A percentile compares a stretch with the other conserved stretches of the same genome.
Evolutionary conservation across 1,284 basidiomycete genomes (phyloP).

Genomic region (Sphagnurus paluster): DNA sequence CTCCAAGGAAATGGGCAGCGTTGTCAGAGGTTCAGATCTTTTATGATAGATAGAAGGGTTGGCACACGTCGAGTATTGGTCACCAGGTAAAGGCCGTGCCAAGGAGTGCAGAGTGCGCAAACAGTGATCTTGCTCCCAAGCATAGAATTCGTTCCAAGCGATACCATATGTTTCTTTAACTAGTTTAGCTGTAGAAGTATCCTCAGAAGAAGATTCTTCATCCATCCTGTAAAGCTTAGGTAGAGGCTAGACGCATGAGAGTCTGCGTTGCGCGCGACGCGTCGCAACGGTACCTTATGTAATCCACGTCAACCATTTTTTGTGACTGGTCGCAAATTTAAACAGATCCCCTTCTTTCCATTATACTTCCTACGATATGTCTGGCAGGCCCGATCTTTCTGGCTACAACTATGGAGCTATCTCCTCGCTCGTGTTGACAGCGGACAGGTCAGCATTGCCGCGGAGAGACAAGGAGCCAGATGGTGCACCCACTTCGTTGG

Average conservation of each 20-base stretch:
- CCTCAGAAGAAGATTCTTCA: background rate
- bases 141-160: constrained; percentile 20
- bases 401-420: constrained; percentile 91
- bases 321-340: background rate
- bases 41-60: too few species aligned
- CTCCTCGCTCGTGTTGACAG: constrained; percentile 83
- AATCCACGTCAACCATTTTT: constrained; percentile 4
- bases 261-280: too few species aligned
- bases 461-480: constrained; percentile 93
- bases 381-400: constrained; percentile 69
- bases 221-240: background rate
- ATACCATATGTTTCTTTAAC: constrained; percentile 12
- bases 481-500: constrained; percentile 91
- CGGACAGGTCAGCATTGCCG: constrained; percentile 73
- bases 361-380: constrained; percentile 12
- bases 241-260: too few species aligned
- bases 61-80: too few species aligned
- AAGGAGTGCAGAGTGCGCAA: constrained; percentile 15
- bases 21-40: too few species aligned
- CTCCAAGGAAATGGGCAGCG: too few species aligned
- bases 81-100: constrained; percentile 9
- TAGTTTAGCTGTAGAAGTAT: background rate
- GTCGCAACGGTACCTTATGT: constrained; percentile 1
- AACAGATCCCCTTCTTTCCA: constrained; percentile 1
- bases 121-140: constrained; percentile 22